Percentiles rank a stretch among this genome's conserved stretches.
Conservation (phyloP, 140 eudicot species). For the Erigeron philadelphicus region DNA sequence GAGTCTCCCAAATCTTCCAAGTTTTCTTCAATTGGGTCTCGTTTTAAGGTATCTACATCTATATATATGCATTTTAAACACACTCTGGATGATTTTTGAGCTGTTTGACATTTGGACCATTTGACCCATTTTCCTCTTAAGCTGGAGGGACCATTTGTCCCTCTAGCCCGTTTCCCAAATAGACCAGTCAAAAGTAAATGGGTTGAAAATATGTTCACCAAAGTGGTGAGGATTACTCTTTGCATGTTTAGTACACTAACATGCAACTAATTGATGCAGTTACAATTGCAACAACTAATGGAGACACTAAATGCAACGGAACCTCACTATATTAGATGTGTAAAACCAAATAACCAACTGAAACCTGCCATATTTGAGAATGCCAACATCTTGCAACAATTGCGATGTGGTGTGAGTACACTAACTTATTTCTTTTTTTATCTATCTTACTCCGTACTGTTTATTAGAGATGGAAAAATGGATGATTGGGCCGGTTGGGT, state of each 20-base stretch:
- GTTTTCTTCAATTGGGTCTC: constrained; percentile 94
- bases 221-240: constrained; percentile 14
- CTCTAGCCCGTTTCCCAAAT: neutral
- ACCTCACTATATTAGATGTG: constrained; percentile 93
- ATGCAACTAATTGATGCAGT: constrained; percentile 40
- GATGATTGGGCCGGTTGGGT: constrained; percentile 11
- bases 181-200: neutral
- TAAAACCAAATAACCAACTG: constrained; percentile 91
- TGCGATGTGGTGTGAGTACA: constrained; percentile 97
- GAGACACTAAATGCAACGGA: constrained; percentile 86
- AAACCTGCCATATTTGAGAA: constrained; percentile 94
- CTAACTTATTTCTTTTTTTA: neutral
- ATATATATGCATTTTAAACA: neutral
- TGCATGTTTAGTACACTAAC: constrained; percentile 24
- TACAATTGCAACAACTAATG: constrained; percentile 91
- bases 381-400: constrained; percentile 78
- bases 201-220: neutral
- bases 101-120: neutral
- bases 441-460: neutral
- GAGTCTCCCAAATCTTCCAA: constrained; percentile 87
- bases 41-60: constrained; percentile 72
- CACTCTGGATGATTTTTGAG: neutral
- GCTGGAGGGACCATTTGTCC: neutral
- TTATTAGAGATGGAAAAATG: constrained; percentile 8
- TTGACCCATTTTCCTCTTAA: neutral